Conservation (phyloP, 2,329 filamentous ascomycete species). For the Incumbomyces lentus region DNA sequence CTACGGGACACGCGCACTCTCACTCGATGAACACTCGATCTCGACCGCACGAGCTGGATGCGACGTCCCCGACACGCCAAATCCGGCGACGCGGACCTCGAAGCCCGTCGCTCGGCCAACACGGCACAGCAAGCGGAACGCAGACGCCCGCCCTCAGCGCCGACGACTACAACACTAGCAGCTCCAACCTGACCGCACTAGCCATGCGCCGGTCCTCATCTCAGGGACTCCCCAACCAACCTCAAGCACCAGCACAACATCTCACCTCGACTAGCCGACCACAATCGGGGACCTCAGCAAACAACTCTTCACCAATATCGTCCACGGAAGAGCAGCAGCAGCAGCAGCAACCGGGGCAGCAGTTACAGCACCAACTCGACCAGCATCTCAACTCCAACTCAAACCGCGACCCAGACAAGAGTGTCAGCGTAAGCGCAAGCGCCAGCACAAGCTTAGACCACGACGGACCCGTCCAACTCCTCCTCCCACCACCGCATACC, state of each 20-base stretch:
- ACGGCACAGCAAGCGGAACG: neutral
- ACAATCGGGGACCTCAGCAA: too few relatives aligned
- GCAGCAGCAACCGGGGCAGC: slow-evolving; percentile 8
- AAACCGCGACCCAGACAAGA: too few relatives aligned
- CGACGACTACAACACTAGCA: neutral
- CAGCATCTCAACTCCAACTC: too few relatives aligned
- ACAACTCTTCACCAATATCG: too few relatives aligned
- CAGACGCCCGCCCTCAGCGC: neutral
- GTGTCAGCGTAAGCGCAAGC: too few relatives aligned
- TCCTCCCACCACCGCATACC: slow-evolving; percentile 16
- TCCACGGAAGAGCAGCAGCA: too few relatives aligned
- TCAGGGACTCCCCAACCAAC: neutral
- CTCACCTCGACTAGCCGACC: too few relatives aligned
- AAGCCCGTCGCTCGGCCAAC: neutral
- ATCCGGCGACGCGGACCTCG: slow-evolving; percentile 3
- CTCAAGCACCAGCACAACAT: too few relatives aligned
- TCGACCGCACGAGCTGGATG: slow-evolving; percentile 2
- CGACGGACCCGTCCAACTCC: slow-evolving; percentile 10
- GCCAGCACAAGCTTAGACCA: too few relatives aligned
- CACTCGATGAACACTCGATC: neutral
- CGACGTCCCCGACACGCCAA: slow-evolving; percentile 1
- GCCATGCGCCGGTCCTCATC: slow-evolving; percentile 5
- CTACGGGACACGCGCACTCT: neutral
- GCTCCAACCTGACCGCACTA: neutral
- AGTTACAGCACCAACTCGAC: neutral